Evolutionary conservation across 2,329 filamentous ascomycete genomes (phyloP), one percentile per base, ranked within the genome.

Genomic region (Nigrospora osmanthi): DNA sequence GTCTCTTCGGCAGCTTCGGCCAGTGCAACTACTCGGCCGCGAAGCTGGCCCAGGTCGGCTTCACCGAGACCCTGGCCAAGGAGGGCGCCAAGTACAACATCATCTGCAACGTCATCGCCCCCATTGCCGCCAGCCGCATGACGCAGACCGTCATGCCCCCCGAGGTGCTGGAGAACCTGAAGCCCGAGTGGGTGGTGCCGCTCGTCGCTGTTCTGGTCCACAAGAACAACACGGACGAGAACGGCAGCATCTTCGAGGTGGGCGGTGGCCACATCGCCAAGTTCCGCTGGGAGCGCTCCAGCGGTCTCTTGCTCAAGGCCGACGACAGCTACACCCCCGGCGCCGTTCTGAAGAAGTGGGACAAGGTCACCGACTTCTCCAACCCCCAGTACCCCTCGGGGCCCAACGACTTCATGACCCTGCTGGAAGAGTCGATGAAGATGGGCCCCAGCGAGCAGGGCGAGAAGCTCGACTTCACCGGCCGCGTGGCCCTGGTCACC

Each of bases 11-110:
- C 60, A 93, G 81, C 71, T 97, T 96, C 61, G 93, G 91, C 54
- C 91, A 97, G 73, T 81, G 83, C 65, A 97, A 96, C 71, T 98
- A 98, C 72, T 95, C 91, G 74, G 90, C 93, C 49, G 93, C 93
- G 61, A 98, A 97, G 75, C 78, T 97, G 52, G 87, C 87, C 53
- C 83, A 95, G 72, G 89, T 98, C 50, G 93, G 91, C 55, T 97
- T 97, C 73, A 96, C 90, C 35, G 91, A 98, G 76, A 96, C 93
- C 4, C 78, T 98, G 51, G 93, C 93, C 49, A 97, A 97, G 76
- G 93, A 98, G 73, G 93, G 93, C 54, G 75, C 80, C 63, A 97
- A 97, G 72, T 98, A 98, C 75, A 97, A 97, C 77, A 97, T 98
- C 56, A 71, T 95, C 58, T 81, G 77, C 73, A 98, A 98, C 68